Conservation (phyloP, 352 stramenopile species). For the Pythium aphanidermatum region DNA sequence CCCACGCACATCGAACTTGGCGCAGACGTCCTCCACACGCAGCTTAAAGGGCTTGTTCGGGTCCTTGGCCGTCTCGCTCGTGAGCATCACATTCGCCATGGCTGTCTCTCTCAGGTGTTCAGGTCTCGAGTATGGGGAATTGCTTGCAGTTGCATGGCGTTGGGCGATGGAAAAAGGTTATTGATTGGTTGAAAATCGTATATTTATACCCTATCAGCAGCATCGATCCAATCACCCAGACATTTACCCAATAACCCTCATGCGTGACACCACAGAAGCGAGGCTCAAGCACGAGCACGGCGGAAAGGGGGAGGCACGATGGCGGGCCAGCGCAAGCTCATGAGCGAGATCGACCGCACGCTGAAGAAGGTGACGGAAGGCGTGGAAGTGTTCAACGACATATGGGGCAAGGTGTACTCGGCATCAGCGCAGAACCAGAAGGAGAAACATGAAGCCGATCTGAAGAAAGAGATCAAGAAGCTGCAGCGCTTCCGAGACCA, state of each 20-base stretch:
- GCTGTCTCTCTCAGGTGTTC: not conserved
- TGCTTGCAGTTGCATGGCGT: no score
- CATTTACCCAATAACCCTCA: conserved; percentile 1
- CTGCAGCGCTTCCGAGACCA: conserved; percentile 97
- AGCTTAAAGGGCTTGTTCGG: conserved; percentile 85
- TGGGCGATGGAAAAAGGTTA: no score
- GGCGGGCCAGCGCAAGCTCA: conserved; percentile 79
- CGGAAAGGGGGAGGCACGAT: no score
- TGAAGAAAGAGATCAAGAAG: conserved; percentile 99
- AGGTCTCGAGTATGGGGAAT: not conserved
- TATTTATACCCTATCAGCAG: no score
- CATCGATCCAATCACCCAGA: conserved; percentile 17
- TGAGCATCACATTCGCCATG: conserved; percentile 87
- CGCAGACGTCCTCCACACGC: conserved; percentile 78
- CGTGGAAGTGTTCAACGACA: conserved; percentile 98
- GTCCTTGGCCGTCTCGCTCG: conserved; percentile 84
- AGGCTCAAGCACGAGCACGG: no score
- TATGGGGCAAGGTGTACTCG: conserved; percentile 98
- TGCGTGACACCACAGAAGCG: conserved; percentile 15
- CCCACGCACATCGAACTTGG: conserved; percentile 67
- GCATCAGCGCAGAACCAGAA: conserved; percentile 97
- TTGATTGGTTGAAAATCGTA: not conserved
- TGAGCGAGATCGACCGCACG: conserved; percentile 98
- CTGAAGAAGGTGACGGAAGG: conserved; percentile 99
- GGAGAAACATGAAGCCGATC: conserved; percentile 98